phyloP scores from a whole-genome alignment of 2,329 filamentous ascomycete species.

The Huntiella abstrusa region DNA sequence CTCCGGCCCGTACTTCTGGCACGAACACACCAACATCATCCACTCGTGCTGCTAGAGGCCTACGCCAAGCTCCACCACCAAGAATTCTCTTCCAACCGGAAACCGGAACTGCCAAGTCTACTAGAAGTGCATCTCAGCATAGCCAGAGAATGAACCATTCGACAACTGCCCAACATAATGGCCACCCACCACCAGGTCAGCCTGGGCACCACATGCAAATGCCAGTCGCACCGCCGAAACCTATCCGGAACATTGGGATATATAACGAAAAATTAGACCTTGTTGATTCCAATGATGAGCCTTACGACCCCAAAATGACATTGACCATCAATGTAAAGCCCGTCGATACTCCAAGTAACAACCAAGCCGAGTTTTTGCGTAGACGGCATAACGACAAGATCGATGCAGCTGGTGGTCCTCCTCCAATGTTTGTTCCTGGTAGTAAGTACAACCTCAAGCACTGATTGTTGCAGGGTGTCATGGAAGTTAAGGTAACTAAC shows the following conservation, averaged over 20 bases:
- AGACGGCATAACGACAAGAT: slow-evolving; percentile 14
- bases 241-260: slow-evolving; percentile 16
- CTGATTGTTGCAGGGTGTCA: background rate
- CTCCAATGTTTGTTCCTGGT: slow-evolving; percentile 37
- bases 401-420: slow-evolving; percentile 26
- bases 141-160: background rate
- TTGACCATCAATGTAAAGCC: slow-evolving; percentile 36
- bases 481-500: slow-evolving; percentile 7
- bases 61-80: slow-evolving; percentile 70
- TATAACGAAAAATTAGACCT: slow-evolving; percentile 11
- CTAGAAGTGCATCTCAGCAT: background rate
- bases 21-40: slow-evolving; percentile 32
- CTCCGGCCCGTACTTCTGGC: slow-evolving; percentile 33
- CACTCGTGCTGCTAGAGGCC: slow-evolving; percentile 37
- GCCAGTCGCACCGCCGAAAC: slow-evolving; percentile 24
- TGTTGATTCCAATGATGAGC: slow-evolving; percentile 8
- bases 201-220: slow-evolving; percentile 14
- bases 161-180: background rate
- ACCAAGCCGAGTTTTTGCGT: slow-evolving; percentile 46
- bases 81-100: slow-evolving; percentile 74
- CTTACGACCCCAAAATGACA: slow-evolving; percentile 38
- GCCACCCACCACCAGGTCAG: background rate
- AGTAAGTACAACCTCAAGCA: slow-evolving; percentile 27
- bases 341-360: slow-evolving; percentile 57
- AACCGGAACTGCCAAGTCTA: slow-evolving; percentile 41